Base-by-base conservation (phyloP, 108 stramenopile species). In the Pseudonitzschia pungens region DNA sequence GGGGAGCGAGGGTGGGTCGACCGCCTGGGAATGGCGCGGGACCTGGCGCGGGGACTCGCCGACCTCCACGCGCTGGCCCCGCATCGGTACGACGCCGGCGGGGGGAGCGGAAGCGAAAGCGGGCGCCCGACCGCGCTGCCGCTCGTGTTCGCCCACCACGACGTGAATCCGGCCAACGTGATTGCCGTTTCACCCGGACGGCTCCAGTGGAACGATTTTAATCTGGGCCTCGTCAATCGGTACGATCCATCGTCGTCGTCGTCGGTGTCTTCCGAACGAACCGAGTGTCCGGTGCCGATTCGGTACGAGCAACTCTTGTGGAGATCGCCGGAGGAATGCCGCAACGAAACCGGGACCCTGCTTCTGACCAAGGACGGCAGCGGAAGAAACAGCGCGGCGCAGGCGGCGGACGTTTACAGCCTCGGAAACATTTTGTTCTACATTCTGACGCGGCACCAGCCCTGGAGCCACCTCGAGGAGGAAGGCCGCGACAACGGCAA, bases 381-480 rank as follows among this genome's bases (percentile, higher is more conserved):
- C 15, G 57, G 26, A 6, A 29, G 40, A 63, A 33, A 63, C 32
- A 84, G n/a, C 29, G 60, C 57, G 56, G 78, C 43, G 78, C 84
- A 74, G 82, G 58, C 87, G 64, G 77, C 84, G 20, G 92, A 92
- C 68, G 84, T 92, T 27, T 92, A 92, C 66, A 73, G 84, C 18
- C 69, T 92, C 24, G 92, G 88, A 31, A 86, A 84, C 57, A 32
- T 86, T 12, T 54, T 86, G 21, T 86, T 79, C 67, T 75, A 80
- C 42, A 57, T 86, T 22, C 51, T 86, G 41, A 73, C 82, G 18
- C 73, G 57, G 41, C 85, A 81, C 68, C 85, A 86, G 63, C 85
- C 85, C 36, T 86, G 85, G 85, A 74, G 70, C 26, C 77, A 78
- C 64, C 54, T 81, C 29, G 75, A 81, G 69, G 65, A 71, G 24